A percentile compares a stretch with the other conserved stretches of the same genome.
Conservation (phyloP, 257 asterid genomes). For the Solanum ossicruentum region DNA sequence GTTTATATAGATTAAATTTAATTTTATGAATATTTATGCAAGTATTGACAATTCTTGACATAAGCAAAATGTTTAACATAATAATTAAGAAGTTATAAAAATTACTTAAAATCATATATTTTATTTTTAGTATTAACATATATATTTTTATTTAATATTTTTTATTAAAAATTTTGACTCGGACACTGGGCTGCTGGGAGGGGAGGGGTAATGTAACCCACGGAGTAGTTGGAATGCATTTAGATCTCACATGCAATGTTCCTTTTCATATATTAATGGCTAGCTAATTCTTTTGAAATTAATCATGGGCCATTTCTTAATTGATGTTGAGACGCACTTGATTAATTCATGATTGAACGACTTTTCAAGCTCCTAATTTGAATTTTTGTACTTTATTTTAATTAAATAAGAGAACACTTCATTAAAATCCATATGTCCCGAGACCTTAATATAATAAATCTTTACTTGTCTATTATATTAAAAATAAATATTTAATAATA, state of each 20-base stretch:
- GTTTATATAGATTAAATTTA: no score
- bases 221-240: not conserved
- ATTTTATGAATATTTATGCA: no score
- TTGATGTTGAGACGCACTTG: not conserved
- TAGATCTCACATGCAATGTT: slow-evolving; percentile 3
- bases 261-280: not conserved
- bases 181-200: rapidly evolving
- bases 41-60: no score
- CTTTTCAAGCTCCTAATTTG: not conserved
- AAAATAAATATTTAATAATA: no score
- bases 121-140: no score
- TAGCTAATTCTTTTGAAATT: not conserved
- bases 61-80: no score
- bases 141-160: no score
- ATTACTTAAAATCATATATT: no score
- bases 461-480: no score
- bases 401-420: not conserved
- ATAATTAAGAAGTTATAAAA: rapidly evolving
- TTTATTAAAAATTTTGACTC: no score
- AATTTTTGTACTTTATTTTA: not conserved
- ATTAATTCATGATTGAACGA: not conserved
- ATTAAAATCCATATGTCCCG: not conserved
- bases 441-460: not conserved
- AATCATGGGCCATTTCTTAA: not conserved
- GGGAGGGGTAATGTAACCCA: no score